Base-by-base conservation (phyloP, 208 protist genomes). In the Sergeia podlipaevii region DNA sequence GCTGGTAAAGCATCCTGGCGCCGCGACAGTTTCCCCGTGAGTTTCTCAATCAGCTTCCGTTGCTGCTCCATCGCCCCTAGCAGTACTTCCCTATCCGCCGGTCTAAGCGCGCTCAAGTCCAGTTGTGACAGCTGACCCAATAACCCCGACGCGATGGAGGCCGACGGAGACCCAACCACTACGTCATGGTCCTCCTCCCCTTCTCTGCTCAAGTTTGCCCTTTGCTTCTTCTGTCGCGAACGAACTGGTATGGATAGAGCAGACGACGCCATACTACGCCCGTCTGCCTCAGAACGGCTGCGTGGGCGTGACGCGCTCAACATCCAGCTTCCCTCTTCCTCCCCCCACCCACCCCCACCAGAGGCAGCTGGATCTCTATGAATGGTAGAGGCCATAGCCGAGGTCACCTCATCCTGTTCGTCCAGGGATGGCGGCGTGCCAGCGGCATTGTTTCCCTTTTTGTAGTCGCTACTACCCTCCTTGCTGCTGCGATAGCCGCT, bases 1-100 rank as follows among this genome's bases (percentile, higher is more conserved):
- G n/a, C n/a, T n/a, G n/a, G n/a, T n/a, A n/a, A n/a, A n/a, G n/a
- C n/a, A n/a, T n/a, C n/a, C n/a, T n/a, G 37, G 0, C 49, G 36
- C 39, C 46, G 43, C 33, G 52, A 54, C 37, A 84, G 44, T n/a
- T 58, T 57, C 5, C 24, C 36, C 18, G 53, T 46, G 5, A 85
- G 59, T 4, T 71, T 58, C 51, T 60, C 37, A 47, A 85, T 75
- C 18, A 78, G 24, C 17, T 43, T 32, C 36, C 85, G 63, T 61
- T 87, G 79, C 36, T 60, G 34, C 33, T 64, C 49, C 10, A 87
- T 46, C 3, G 70, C 62, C 17, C 38, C 38, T 5, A 68, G 30
- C 32, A 85, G 65, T 24, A 59, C 26, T 2, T 52, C 45, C 20
- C 67, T 56, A 15, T 60, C 65, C 18, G 30, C 46, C 18, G 32